phyloP scores from a whole-genome alignment of 1,139 yeast species.

The Hanseniaspora uvarum region DNA sequence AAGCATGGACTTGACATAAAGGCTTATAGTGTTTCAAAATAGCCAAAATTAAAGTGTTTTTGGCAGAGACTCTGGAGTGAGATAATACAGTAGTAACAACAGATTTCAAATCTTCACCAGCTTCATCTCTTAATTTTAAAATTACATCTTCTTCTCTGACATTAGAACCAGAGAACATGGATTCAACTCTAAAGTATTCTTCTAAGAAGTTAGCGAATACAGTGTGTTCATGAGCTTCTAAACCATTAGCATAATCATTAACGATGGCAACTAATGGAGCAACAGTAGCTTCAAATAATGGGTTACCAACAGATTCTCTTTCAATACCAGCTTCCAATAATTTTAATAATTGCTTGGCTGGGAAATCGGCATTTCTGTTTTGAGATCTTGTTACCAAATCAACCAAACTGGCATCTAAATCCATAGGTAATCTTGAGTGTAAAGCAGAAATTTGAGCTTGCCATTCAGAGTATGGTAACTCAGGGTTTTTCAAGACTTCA shows the following conservation, averaged over 20 bases:
- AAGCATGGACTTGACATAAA: slow-evolving; percentile 53
- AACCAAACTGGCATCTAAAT: slow-evolving; percentile 58
- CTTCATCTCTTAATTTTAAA: slow-evolving; percentile 73
- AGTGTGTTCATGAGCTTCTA: slow-evolving; percentile 70
- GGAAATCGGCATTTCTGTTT: slow-evolving; percentile 73
- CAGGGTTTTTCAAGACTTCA: slow-evolving; percentile 62
- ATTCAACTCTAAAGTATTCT: slow-evolving; percentile 69
- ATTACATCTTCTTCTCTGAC: slow-evolving; percentile 79
- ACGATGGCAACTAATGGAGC: slow-evolving; percentile 70
- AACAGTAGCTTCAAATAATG: slow-evolving; percentile 45
- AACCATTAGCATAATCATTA: slow-evolving; percentile 58
- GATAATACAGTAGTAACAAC: slow-evolving; percentile 71
- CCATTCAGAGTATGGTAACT: slow-evolving; percentile 93
- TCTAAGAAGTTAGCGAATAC: slow-evolving; percentile 61
- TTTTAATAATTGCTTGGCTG: slow-evolving; percentile 73
- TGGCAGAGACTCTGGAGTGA: slow-evolving; percentile 87
- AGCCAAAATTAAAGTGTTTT: slow-evolving; percentile 80
- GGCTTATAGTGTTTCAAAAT: slow-evolving; percentile 75
- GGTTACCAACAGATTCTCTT: slow-evolving; percentile 39
- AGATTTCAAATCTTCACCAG: slow-evolving; percentile 61
- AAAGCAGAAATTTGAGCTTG: slow-evolving; percentile 71
- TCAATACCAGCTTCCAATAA: slow-evolving; percentile 36
- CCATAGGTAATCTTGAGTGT: slow-evolving; percentile 76
- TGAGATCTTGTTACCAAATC: slow-evolving; percentile 58
- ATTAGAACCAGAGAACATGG: slow-evolving; percentile 62